These are phyloP conservation scores for Fusarium multiceps DNA, from an alignment of 2,329 filamentous ascomycete genomes.

Conservation along the genomic window DNA sequence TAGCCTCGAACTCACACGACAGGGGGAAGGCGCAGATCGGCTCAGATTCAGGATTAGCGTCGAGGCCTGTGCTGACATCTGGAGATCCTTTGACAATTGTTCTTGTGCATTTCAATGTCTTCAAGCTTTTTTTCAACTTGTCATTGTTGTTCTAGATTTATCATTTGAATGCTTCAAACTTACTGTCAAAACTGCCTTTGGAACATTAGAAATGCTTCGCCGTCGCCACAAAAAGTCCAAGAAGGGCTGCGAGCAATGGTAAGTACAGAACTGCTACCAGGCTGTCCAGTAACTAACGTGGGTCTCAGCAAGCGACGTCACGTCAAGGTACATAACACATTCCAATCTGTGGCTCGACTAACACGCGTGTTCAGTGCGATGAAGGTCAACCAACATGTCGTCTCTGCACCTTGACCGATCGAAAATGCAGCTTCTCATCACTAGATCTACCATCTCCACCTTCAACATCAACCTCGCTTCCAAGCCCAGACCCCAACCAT, in stretches of 20 bases:
- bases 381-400: constrained; percentile 30
- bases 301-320: constrained; percentile 24
- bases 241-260: constrained; percentile 34
- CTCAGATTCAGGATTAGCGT: not conserved
- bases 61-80: not conserved
- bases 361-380: constrained; percentile 34
- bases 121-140: too few species aligned
- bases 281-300: not conserved
- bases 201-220: too few species aligned
- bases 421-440: constrained; percentile 18
- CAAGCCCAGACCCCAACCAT: not conserved
- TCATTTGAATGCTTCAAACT: too few species aligned
- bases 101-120: not conserved
- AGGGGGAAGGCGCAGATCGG: not conserved
- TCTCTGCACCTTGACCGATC: constrained; percentile 14
- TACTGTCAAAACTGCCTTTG: too few species aligned
- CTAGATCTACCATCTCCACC: not conserved
- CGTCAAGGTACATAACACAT: constrained; percentile 11
- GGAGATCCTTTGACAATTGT: not conserved
- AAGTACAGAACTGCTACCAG: not conserved
- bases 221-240: constrained; percentile 36
- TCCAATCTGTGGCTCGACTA: not conserved
- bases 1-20: not conserved
- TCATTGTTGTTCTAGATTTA: too few species aligned
- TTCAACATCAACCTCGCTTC: not conserved